These are phyloP conservation scores for Eutypella sp. DNA, from an alignment of 2,329 filamentous ascomycete species.

Conservation along the genomic window DNA sequence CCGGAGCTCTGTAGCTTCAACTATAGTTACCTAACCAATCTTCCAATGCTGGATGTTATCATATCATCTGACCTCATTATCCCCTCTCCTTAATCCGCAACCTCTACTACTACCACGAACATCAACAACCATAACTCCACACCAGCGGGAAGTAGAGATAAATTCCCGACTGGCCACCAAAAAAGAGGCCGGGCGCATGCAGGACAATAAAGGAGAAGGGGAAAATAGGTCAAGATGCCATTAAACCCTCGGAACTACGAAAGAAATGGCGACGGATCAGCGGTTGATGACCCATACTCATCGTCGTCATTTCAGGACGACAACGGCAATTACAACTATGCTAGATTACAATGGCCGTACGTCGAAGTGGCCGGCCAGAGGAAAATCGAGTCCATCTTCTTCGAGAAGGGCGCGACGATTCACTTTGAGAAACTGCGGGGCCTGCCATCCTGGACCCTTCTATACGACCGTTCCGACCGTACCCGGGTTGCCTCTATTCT, in stretches of 20 bases:
- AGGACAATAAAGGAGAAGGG: no score
- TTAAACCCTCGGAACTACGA: background rate
- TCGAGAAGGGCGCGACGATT: slow-evolving; percentile 23
- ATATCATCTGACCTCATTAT: no score
- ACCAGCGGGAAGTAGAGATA: no score
- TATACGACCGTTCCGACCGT: background rate
- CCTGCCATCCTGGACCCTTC: slow-evolving; percentile 9
- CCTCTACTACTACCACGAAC: no score
- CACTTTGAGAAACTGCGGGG: slow-evolving; percentile 18
- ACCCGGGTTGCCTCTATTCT: slow-evolving; percentile 6
- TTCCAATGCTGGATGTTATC: no score
- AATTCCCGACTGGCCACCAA: no score
- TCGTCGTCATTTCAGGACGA: background rate
- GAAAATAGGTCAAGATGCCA: background rate
- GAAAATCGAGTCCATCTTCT: slow-evolving; percentile 16
- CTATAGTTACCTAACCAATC: no score
- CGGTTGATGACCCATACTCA: background rate
- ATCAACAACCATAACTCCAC: no score
- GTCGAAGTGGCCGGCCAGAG: slow-evolving; percentile 6
- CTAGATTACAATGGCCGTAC: no score
- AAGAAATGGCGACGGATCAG: background rate
- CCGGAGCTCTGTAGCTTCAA: no score
- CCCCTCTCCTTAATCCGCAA: no score
- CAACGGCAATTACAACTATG: slow-evolving; percentile 7
- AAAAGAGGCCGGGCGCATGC: no score